Base-by-base conservation (phyloP, 768 basidiomycete genomes). In the Holtermanniella nyarrowii region DNA sequence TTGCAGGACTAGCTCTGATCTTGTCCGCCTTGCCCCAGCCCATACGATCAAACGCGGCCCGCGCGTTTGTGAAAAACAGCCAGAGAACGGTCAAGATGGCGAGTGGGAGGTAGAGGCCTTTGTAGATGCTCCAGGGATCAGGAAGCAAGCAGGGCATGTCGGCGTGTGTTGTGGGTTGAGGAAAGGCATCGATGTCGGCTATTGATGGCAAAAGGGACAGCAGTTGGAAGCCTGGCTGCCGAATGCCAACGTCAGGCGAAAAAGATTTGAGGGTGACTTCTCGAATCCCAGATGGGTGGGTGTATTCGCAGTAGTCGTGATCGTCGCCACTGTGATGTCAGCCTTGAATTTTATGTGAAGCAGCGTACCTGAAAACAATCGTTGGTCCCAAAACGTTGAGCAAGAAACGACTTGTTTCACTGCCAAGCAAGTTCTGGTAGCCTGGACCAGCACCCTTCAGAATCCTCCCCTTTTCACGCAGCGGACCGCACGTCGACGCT, bases 251-350 rank as follows among this genome's bases (percentile, higher is more conserved):
- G 3, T 83, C 85, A 77, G 90, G 87, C 12, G 88, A 88, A 62
- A 95, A 76, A 1, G 88, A 84, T 69, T 89, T 95, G 63, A 96
- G 79, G 0, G 88, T 86, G 18, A 91, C 77, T 73, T 97, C 91
- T 46, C 77, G 78, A 12, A 80, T 73, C 27, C 70, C 70, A 11
- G 49, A 54, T 26, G 61, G 60, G 68, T 83, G 80, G 65, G 75
- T 74, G 63, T 82, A 80, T 74, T 86, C 86, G 71, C 93, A 97
- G 58, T 91, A 88, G 62, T 96, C 93, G 67, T 95, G 90, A 64
- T 96, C 90, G 69, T 96, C 89, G 4, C 88, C 93, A 59, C 86
- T 88, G 53, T 5, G 26, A 16, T 16, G 12, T 49, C n/a, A 54
- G 56, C 43, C 20, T 5, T 41, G 48, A 21, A 11, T 11, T 23